These are phyloP conservation scores for Marasmius sp. DNA, from an alignment of 1,284 basidiomycete genomes.

Conservation along the genomic window DNA sequence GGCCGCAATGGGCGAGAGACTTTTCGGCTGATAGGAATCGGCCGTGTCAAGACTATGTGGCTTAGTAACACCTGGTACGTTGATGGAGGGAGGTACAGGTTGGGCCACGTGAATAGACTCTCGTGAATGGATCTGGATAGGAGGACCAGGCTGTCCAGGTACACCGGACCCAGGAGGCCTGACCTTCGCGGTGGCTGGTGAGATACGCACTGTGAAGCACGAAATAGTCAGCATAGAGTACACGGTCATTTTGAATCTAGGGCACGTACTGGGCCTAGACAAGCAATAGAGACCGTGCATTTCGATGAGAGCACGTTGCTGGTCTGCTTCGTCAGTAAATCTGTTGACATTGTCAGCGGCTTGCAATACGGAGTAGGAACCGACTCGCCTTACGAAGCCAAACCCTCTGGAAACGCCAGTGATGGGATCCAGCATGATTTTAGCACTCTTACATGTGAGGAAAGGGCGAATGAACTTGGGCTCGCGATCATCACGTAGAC, in stretches of 20 bases:
- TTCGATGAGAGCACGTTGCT: constrained; percentile 84
- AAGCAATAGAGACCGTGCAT: constrained; percentile 88
- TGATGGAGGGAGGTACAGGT: constrained; percentile 29
- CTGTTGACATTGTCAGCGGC: constrained; percentile 34
- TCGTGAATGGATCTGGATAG: constrained; percentile 29
- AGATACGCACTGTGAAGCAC: constrained; percentile 70
- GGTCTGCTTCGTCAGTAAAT: constrained; percentile 85
- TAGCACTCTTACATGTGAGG: constrained; percentile 87
- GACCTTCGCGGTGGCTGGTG: constrained; percentile 85
- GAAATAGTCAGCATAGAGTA: constrained; percentile 25
- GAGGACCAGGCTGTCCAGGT: constrained; percentile 22
- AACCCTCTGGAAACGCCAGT: constrained; percentile 89
- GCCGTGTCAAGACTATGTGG: constrained; percentile 11
- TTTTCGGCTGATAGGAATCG: background rate
- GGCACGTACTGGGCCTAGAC: constrained; percentile 74
- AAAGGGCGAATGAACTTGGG: constrained; percentile 86
- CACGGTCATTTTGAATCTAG: constrained; percentile 18
- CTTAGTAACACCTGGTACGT: no score
- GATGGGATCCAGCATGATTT: constrained; percentile 89
- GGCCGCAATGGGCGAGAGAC: no score
- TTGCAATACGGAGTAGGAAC: constrained; percentile 1
- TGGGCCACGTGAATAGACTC: background rate
- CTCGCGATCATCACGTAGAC: constrained; percentile 76
- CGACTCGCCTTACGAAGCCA: constrained; percentile 78
- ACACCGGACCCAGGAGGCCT: constrained; percentile 52